phyloP scores from a whole-genome alignment of 1,284 basidiomycete genomes.

The Rhodotorula sp. region DNA sequence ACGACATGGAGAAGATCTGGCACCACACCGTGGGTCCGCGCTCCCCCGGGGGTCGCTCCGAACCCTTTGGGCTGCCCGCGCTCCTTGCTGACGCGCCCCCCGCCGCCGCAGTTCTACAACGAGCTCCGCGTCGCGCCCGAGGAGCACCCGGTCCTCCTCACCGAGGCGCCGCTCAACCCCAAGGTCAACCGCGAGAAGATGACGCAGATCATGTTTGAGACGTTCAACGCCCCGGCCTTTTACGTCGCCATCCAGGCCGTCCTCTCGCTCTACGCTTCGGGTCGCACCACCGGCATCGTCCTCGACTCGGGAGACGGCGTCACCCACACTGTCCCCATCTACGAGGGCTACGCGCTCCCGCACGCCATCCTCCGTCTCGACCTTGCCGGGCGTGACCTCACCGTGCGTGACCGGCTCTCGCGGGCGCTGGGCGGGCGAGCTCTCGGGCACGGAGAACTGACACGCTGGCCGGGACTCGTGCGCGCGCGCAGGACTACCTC shows the following conservation, averaged over 20 bases:
- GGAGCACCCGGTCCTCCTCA: slow-evolving; percentile 90
- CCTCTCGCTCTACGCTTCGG: slow-evolving; percentile 86
- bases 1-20: slow-evolving; percentile 95
- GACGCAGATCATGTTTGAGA: slow-evolving; percentile 98
- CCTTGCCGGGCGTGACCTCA: slow-evolving; percentile 91
- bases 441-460: too few relatives aligned
- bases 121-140: slow-evolving; percentile 60
- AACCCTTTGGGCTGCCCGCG: too few relatives aligned
- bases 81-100: background rate
- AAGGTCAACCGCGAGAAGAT: slow-evolving; percentile 95
- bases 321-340: slow-evolving; percentile 89
- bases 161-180: slow-evolving; percentile 91
- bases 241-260: slow-evolving; percentile 93
- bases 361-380: slow-evolving; percentile 94
- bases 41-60: too few relatives aligned
- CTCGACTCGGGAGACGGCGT: slow-evolving; percentile 94
- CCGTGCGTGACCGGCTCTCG: too few relatives aligned
- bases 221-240: slow-evolving; percentile 90
- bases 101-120: slow-evolving; percentile 54
- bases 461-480: too few relatives aligned
- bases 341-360: slow-evolving; percentile 91
- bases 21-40: slow-evolving; percentile 53
- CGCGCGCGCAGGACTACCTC: slow-evolving; percentile 61
- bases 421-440: too few relatives aligned
- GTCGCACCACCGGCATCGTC: slow-evolving; percentile 88